phyloP scores from a whole-genome alignment of 768 basidiomycete genomes.

The Calocybe indica region DNA sequence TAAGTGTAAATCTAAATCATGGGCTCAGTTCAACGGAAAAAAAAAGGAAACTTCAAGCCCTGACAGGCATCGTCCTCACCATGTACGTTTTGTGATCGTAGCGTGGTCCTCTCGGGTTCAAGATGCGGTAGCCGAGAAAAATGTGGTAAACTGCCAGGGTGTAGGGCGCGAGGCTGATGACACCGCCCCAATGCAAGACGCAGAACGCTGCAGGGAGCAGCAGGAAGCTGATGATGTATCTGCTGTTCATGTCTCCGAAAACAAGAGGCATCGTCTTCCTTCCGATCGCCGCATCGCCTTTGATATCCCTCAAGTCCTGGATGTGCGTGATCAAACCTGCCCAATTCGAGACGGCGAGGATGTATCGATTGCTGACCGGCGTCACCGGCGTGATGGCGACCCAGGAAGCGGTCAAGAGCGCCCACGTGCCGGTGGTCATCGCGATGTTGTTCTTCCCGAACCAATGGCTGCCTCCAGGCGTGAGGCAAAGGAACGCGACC shows the following conservation, averaged over 20 bases:
- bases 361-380: not conserved
- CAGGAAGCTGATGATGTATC: slow-evolving; percentile 5
- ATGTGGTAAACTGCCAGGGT: slow-evolving; percentile 2
- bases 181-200: slow-evolving; percentile 4
- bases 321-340: slow-evolving; percentile 4
- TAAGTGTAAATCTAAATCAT: too few species aligned
- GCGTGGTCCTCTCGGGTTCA: not conserved
- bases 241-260: slow-evolving; percentile 5
- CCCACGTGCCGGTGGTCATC: slow-evolving; percentile 11
- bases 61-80: slow-evolving; percentile 1
- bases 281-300: slow-evolving; percentile 8
- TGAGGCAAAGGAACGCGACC: slow-evolving; percentile 6
- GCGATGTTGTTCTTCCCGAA: slow-evolving; percentile 8
- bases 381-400: slow-evolving; percentile 3
- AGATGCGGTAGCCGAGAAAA: slow-evolving; percentile 8
- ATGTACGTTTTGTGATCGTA: slow-evolving; percentile 15
- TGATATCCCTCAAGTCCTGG: slow-evolving; percentile 11
- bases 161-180: slow-evolving; percentile 1
- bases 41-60: too few species aligned
- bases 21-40: too few species aligned
- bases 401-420: slow-evolving; percentile 8
- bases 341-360: slow-evolving; percentile 7
- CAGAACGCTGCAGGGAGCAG: slow-evolving; percentile 3
- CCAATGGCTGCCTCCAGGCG: slow-evolving; percentile 13
- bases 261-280: slow-evolving; percentile 10